Percentiles rank a stretch among this genome's conserved stretches.
Conservation (phyloP, 345 rosid species). For the Salix koriyanagi region DNA sequence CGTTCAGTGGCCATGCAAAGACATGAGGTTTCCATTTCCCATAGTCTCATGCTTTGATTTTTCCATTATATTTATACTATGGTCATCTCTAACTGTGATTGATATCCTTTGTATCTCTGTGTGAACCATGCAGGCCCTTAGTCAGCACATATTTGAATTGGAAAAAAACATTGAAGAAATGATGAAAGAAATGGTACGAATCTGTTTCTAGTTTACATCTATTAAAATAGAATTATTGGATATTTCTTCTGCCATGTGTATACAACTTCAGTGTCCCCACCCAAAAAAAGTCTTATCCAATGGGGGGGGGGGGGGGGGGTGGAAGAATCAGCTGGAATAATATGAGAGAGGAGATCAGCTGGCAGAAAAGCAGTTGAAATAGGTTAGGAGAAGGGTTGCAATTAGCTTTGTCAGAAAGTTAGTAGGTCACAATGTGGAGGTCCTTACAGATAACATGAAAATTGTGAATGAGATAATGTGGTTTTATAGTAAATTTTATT, state of each 20-base stretch:
- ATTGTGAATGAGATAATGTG: too few species aligned
- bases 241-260: neutral
- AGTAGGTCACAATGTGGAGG: too few species aligned
- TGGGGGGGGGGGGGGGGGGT: neutral
- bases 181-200: slow-evolving; percentile 78
- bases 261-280: neutral
- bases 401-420: too few species aligned
- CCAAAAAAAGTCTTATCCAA: neutral
- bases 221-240: neutral
- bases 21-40: slow-evolving; percentile 64
- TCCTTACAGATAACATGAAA: too few species aligned
- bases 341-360: too few species aligned
- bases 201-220: neutral
- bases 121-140: slow-evolving; percentile 60
- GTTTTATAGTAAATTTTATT: too few species aligned
- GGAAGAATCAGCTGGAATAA: neutral
- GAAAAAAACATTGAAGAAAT: slow-evolving; percentile 70
- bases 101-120: neutral
- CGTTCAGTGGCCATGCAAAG: slow-evolving; percentile 94
- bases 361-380: too few species aligned
- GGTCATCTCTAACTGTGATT: slow-evolving; percentile 4
- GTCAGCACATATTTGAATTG: slow-evolving; percentile 87
- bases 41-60: neutral
- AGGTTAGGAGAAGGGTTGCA: too few species aligned
- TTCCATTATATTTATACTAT: slow-evolving; percentile 1